These are phyloP conservation scores for Melastoma candidum DNA, from an alignment of 441 rosid genomes.

Conservation along the genomic window DNA sequence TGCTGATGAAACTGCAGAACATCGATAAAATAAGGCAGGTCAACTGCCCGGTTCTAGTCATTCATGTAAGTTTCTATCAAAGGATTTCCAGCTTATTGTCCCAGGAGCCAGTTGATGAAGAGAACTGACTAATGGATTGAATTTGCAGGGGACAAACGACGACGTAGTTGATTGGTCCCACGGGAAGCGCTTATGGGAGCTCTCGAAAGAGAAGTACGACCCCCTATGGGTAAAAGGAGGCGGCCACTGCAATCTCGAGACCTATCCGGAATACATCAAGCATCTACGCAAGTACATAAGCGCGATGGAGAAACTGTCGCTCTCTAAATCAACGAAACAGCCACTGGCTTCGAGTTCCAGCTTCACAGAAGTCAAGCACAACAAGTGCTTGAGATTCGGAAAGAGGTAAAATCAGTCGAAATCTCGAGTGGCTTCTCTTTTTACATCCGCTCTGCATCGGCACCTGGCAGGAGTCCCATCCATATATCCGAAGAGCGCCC, in stretches of 20 bases:
- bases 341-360: slow-evolving; percentile 42
- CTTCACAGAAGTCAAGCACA: slow-evolving; percentile 47
- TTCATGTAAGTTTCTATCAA: slow-evolving; percentile 59
- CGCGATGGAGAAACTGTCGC: slow-evolving; percentile 57
- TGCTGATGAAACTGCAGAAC: slow-evolving; percentile 45
- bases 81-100: background rate
- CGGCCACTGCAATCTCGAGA: slow-evolving; percentile 65
- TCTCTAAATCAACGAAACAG: slow-evolving; percentile 32
- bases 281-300: slow-evolving; percentile 51
- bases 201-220: slow-evolving; percentile 57
- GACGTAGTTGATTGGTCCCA: slow-evolving; percentile 60
- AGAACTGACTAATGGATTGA: slow-evolving; percentile 7
- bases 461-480: too few species aligned
- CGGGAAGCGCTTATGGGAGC: slow-evolving; percentile 63
- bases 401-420: slow-evolving; percentile 24
- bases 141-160: slow-evolving; percentile 50
- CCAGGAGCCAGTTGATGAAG: slow-evolving; percentile 4
- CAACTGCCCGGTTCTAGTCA: slow-evolving; percentile 74
- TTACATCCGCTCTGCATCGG: too few species aligned
- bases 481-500: too few species aligned
- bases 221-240: slow-evolving; percentile 75
- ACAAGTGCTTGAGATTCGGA: slow-evolving; percentile 71
- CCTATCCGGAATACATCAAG: slow-evolving; percentile 60
- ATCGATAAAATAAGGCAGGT: slow-evolving; percentile 90
- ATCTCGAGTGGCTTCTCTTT: too few species aligned